Evolutionary conservation across 2,329 filamentous ascomycete genomes (phyloP), one percentile per base, ranked within the genome.

Genomic region (Claviceps sp.): DNA sequence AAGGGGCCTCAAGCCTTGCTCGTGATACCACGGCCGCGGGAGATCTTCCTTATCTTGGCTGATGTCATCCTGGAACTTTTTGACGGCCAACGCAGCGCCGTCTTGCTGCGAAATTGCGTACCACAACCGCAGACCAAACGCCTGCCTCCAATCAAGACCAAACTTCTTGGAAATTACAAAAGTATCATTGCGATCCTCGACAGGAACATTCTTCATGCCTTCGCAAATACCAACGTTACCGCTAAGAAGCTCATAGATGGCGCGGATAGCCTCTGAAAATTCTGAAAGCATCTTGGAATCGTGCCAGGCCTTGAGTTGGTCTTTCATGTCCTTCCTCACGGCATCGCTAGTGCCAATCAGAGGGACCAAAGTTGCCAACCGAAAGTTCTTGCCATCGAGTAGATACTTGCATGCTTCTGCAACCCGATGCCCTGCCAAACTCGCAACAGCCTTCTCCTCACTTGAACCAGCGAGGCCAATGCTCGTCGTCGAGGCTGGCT

Each of bases 91-190:
- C 8, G 84, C 79, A 44, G 96, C 75, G 38, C 81, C 77, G 45
- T 89, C 85, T 41, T 82, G 75, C 37, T 78, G 72, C 2, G 79
- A 75, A 42, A 82, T 86, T 45, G 83, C 84, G 65, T 95, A 98
- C 87, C 89, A 97, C 1, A 98, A 74, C 44, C 90, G 82, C 48
- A 98, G 75, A 11, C 88, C 91, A 66, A 98, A 95, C 0, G 90
- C 84, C 63, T 95, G 90, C 65, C 88, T 84, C 93, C 93, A 98
- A 64, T 94, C 87, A 38, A 98, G 74, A 4, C 81, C 81, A 64
- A 96, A 98, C 47, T 84, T 83, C 60, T 86, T 78, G 1, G 89
- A 87, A 57, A 98, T 87, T 51, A 82, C 77, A 63, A 98, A 95
- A 0, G 84, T 84, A 14, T 83, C 78, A 41, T 85, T 78, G 45